These are phyloP conservation scores for Chlorella ohadii DNA, from an alignment of 139 green algal genomes.

Conservation along the genomic window DNA sequence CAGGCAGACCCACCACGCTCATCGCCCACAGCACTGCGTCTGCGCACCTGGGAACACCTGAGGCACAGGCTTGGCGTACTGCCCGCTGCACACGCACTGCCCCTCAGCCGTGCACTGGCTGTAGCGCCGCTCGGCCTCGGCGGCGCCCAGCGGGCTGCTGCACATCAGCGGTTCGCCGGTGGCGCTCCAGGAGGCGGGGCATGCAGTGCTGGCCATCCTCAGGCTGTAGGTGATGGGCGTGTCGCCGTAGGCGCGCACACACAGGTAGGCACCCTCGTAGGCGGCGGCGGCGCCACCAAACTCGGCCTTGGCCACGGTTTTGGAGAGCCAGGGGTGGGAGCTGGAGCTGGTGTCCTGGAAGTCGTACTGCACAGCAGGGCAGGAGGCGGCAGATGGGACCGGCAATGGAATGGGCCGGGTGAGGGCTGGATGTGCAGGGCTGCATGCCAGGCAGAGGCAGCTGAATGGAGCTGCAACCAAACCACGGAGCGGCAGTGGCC, in stretches of 20 bases:
- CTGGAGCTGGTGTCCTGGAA: constrained; percentile 4
- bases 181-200: constrained; percentile 33
- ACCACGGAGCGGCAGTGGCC: too few species aligned
- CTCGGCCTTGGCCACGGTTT: constrained; percentile 3
- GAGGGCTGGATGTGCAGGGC: too few species aligned
- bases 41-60: constrained; percentile 38
- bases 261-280: constrained; percentile 53
- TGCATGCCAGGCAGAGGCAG: too few species aligned
- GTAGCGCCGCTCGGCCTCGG: constrained; percentile 45
- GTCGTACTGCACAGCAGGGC: neutral
- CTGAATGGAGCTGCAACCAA: too few species aligned
- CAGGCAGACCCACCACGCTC: too few species aligned
- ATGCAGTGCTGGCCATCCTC: constrained; percentile 30
- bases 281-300: neutral
- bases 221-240: constrained; percentile 17
- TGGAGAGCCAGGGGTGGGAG: constrained; percentile 15
- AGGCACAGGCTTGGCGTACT: constrained; percentile 48
- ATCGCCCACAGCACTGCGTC: too few species aligned
- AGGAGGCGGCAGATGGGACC: neutral
- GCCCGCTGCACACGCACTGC: constrained; percentile 45
- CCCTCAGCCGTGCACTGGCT: constrained; percentile 43
- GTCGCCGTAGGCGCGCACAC: constrained; percentile 49
- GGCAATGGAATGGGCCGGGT: neutral
- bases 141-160: constrained; percentile 11
- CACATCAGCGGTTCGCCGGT: constrained; percentile 44